Evolutionary conservation across 352 stramenopile species (phyloP).

Genomic region (Aphanomyces cochlioides): DNA sequence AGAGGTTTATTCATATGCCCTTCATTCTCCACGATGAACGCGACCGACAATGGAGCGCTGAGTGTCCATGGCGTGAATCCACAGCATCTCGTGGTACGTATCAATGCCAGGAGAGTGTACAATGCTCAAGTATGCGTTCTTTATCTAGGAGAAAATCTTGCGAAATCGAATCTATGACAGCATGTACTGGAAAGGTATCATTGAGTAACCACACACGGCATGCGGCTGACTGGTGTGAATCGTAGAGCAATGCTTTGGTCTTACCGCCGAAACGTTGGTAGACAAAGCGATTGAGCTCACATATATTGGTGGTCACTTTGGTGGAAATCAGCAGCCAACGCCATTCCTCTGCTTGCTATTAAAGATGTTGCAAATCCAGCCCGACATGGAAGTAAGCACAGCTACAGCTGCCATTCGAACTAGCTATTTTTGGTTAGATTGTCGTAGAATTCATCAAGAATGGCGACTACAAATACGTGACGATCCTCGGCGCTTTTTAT

Average conservation of each 20-base stretch:
- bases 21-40: slow-evolving; percentile 50
- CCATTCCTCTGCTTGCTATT: slow-evolving; percentile 97
- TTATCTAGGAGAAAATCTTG: slow-evolving; percentile 93
- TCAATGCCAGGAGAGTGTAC: too few species aligned
- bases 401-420: slow-evolving; percentile 20
- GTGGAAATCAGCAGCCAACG: slow-evolving; percentile 93
- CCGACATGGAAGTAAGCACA: slow-evolving; percentile 91
- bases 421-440: background rate
- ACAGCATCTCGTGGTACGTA: slow-evolving; percentile 89
- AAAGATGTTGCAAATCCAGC: slow-evolving; percentile 98
- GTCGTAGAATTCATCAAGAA: slow-evolving; percentile 92
- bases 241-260: slow-evolving; percentile 94
- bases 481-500: slow-evolving; percentile 95
- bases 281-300: slow-evolving; percentile 94
- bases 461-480: slow-evolving; percentile 98
- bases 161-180: slow-evolving; percentile 94
- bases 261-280: slow-evolving; percentile 93
- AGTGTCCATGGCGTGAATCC: slow-evolving; percentile 95
- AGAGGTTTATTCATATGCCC: background rate
- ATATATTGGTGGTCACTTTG: slow-evolving; percentile 91
- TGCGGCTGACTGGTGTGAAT: too few species aligned
- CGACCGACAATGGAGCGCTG: slow-evolving; percentile 87
- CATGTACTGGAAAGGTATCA: slow-evolving; percentile 92
- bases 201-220: too few species aligned
- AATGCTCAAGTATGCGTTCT: background rate